Evolutionary conservation across 306 rosid genomes (phyloP), one percentile per base, ranked within the genome.

Genomic region (Ammopiptanthus mongolicus): DNA sequence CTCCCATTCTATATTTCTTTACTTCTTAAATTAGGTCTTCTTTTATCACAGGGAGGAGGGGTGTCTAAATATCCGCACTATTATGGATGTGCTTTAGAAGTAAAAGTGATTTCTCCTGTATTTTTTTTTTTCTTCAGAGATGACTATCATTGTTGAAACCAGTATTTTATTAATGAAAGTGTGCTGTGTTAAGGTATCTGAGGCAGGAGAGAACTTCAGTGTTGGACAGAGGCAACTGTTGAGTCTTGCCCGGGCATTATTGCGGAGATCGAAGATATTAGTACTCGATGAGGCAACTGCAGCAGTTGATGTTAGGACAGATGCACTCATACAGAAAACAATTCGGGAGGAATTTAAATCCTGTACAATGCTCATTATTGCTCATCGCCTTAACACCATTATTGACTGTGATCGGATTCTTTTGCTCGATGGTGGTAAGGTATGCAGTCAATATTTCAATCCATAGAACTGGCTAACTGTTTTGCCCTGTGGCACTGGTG

Each of bases 241-340:
- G 80, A 91, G 98, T 86, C 98, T 95, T 58, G 71, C 97, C 11
- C 84, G 97, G 82, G 95, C 98, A 73, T 82, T 95, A 71, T 81
- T 95, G 67, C 87, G 96, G 53, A 91, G 96, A 82, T 95, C 97
- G 22, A 95, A 89, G 85, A 88, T 95, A 63, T 87, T 95, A 78
- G 96, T 95, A 61, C 98, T 95, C 74, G 98, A 95, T 8, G 98
- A 95, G 79, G 97, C 98, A 69, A 95, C 98, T 28, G 97, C 98
- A 57, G 93, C 97, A 12, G 97, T 95, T 14, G 98, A 95, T 83
- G 98, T 95, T 69, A 82, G 88, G 60, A 95, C 98, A 1, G 98
- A 95, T 79, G 92, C 96, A n/a, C 91, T 95, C 50, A 90, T 95
- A 75, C 97, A 91, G 74, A 87, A 91, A 82, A 91, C 97, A 41